A percentile compares a stretch with the other conserved stretches of the same genome.
Evolutionary conservation across 2,329 filamentous ascomycete genomes (phyloP).

Genomic region (Sclerotinia trifoliorum): DNA sequence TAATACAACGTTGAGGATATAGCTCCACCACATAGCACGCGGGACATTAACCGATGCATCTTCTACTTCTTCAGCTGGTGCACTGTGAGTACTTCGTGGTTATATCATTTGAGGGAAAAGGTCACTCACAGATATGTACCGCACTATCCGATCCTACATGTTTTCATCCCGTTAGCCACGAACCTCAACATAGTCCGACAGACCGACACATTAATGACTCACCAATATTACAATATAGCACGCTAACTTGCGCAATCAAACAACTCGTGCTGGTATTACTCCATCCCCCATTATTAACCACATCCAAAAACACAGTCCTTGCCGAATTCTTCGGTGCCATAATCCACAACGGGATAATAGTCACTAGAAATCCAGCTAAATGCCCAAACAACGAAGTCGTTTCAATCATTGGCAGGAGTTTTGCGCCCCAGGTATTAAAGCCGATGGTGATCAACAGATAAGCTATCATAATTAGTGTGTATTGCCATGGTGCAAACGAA

Average conservation of each 20-base stretch:
- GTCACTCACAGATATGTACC: constrained; percentile 41
- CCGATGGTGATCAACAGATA: constrained; percentile 44
- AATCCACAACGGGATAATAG: constrained; percentile 44
- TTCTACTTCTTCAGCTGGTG: constrained; percentile 48
- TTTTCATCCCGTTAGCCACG: neutral
- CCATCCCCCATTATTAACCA: constrained; percentile 41
- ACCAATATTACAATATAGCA: constrained; percentile 38
- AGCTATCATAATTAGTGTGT: constrained; percentile 46
- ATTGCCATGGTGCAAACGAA: constrained; percentile 44
- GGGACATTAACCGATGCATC: constrained; percentile 50
- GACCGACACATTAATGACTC: constrained; percentile 27
- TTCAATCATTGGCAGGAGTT: constrained; percentile 46
- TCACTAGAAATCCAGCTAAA: constrained; percentile 46
- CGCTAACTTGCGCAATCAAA: constrained; percentile 41
- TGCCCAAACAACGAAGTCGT: constrained; percentile 47
- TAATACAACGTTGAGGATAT: constrained; percentile 48
- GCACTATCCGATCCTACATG: constrained; percentile 31
- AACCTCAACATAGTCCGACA: neutral
- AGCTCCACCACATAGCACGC: constrained; percentile 48
- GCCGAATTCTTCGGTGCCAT: constrained; percentile 35
- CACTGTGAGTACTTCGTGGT: neutral
- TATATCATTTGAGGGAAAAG: neutral
- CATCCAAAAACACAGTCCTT: constrained; percentile 38
- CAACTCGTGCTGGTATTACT: constrained; percentile 39
- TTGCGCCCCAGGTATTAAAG: constrained; percentile 47